These are phyloP conservation scores for Conringia planisiliqua DNA, from an alignment of 345 rosid species.

Conservation along the genomic window DNA sequence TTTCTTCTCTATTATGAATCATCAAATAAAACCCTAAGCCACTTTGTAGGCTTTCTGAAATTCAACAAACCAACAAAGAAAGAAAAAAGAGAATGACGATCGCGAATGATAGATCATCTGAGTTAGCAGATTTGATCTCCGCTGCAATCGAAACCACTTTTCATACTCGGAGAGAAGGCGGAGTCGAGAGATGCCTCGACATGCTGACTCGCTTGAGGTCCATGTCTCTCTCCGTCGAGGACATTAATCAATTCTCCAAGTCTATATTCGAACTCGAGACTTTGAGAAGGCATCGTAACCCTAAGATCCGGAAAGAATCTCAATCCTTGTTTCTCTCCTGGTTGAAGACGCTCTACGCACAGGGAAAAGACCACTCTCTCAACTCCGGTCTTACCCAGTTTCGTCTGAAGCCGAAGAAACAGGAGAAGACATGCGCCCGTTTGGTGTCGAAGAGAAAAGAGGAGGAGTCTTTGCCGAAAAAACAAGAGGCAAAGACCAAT, in stretches of 20 bases:
- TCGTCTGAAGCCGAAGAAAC: not conserved
- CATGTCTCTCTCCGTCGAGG: not conserved
- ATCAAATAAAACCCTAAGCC: not conserved
- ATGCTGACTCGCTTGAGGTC: not conserved
- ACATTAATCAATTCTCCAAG: not conserved
- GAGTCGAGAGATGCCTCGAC: constrained; percentile 3
- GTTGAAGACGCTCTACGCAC: not conserved
- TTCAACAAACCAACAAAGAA: not conserved
- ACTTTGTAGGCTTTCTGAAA: not conserved
- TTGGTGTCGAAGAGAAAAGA: not conserved
- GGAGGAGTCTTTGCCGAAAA: not conserved
- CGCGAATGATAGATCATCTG: too few relatives aligned
- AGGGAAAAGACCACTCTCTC: not conserved
- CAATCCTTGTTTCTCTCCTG: constrained; percentile 15
- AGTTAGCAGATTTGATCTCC: not conserved
- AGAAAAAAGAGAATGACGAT: not conserved
- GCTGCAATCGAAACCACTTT: not conserved
- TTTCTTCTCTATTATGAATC: not conserved
- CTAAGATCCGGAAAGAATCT: constrained; percentile 5
- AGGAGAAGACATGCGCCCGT: not conserved
- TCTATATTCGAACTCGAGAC: not conserved
- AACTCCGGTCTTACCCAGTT: not conserved
- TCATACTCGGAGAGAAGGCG: not conserved
- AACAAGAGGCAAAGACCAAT: not conserved
- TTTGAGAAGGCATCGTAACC: constrained; percentile 11